phyloP scores from a whole-genome alignment of 768 basidiomycete species.

The Boletus fagicola region DNA sequence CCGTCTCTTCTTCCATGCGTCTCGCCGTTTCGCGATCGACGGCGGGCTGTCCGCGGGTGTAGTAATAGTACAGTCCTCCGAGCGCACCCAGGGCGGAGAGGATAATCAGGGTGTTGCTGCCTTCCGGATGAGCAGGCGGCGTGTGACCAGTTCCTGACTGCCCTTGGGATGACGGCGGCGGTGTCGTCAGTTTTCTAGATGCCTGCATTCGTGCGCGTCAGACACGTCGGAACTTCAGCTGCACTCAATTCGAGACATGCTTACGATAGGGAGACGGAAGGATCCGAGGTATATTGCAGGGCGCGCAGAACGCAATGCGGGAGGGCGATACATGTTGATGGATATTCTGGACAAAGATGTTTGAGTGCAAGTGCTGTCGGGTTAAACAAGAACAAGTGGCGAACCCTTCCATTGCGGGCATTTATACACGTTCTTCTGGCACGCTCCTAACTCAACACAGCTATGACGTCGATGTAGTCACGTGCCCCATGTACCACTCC shows the following conservation, averaged over 20 bases:
- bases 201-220: slow-evolving; percentile 4
- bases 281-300: slow-evolving; percentile 12
- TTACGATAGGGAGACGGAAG: slow-evolving; percentile 10
- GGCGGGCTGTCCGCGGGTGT: slow-evolving; percentile 24
- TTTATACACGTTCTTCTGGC: not conserved
- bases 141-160: slow-evolving; percentile 1
- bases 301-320: slow-evolving; percentile 9
- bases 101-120: slow-evolving; percentile 29
- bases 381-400: not conserved
- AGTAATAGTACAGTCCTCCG: slow-evolving; percentile 40
- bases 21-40: slow-evolving; percentile 25
- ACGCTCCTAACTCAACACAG: not conserved
- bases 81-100: slow-evolving; percentile 34
- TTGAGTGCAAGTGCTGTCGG: not conserved
- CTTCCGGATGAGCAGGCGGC: slow-evolving; percentile 5
- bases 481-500: not conserved
- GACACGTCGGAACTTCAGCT: not conserved
- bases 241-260: not conserved
- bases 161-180: slow-evolving; percentile 14
- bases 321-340: slow-evolving; percentile 15
- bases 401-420: not conserved
- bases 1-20: slow-evolving; percentile 34
- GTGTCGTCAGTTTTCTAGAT: slow-evolving; percentile 13
- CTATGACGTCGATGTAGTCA: slow-evolving; percentile 1
- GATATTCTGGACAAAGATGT: not conserved